Conservation (phyloP, 2,329 filamentous ascomycete species). For the Chaetomiaceae sp. region DNA sequence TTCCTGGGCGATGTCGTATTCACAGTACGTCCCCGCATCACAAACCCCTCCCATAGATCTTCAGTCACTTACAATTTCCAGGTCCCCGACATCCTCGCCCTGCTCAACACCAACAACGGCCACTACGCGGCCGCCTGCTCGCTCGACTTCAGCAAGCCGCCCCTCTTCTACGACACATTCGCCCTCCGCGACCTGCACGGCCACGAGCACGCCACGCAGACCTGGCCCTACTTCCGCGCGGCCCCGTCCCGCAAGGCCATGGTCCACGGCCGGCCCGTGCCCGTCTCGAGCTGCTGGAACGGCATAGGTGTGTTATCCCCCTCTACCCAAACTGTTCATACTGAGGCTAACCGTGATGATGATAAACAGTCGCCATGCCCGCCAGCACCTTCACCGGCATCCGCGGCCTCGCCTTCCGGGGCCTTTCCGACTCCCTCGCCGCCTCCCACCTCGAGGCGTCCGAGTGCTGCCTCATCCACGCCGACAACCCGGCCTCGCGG, state of each 20-base stretch:
- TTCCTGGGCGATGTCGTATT: slow-evolving; percentile 61
- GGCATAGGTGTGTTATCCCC: slow-evolving; percentile 50
- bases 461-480: slow-evolving; percentile 74
- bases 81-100: slow-evolving; percentile 43
- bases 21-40: slow-evolving; percentile 35
- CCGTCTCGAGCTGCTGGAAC: slow-evolving; percentile 65
- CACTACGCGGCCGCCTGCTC: slow-evolving; percentile 58
- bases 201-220: slow-evolving; percentile 46
- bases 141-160: slow-evolving; percentile 52
- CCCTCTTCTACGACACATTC: slow-evolving; percentile 58
- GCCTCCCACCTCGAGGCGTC: slow-evolving; percentile 64
- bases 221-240: slow-evolving; percentile 57
- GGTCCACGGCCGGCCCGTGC: slow-evolving; percentile 47
- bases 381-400: slow-evolving; percentile 23
- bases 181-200: slow-evolving; percentile 53
- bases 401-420: slow-evolving; percentile 52
- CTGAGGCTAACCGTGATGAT: slow-evolving; percentile 32
- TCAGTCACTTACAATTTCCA: slow-evolving; percentile 25
- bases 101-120: slow-evolving; percentile 51
- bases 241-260: slow-evolving; percentile 42
- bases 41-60: neutral
- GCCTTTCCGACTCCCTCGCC: slow-evolving; percentile 58
- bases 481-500: slow-evolving; percentile 58
- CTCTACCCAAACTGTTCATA: slow-evolving; percentile 23
- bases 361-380: slow-evolving; percentile 23